A percentile compares a stretch with the other conserved stretches of the same genome.
These are phyloP conservation scores for Solanum phureja DNA, from an alignment of 257 asterid genomes.

Conservation along the genomic window DNA sequence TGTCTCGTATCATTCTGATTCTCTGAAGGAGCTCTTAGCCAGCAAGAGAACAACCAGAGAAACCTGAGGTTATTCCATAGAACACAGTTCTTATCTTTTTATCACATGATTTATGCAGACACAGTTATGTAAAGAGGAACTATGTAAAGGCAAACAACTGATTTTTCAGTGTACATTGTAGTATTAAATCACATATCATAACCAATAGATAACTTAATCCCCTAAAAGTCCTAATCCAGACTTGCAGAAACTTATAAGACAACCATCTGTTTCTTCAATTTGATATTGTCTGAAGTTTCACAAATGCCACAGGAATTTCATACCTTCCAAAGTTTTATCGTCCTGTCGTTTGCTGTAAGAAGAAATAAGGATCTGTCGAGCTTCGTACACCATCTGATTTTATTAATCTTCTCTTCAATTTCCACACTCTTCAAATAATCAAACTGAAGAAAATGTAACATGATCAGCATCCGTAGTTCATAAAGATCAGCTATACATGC, in stretches of 20 bases:
- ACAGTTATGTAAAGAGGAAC: not conserved
- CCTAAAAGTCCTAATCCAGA: not conserved
- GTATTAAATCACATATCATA: not conserved
- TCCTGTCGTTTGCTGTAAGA: constrained; percentile 70
- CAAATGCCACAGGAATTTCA: not conserved
- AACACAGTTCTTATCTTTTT: not conserved
- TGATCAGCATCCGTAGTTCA: constrained; percentile 12
- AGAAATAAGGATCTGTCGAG: constrained; percentile 46
- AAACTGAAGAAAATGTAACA: constrained; percentile 36
- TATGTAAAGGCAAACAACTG: not conserved
- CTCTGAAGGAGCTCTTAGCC: not conserved
- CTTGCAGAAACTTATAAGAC: not conserved
- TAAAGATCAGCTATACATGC: not conserved
- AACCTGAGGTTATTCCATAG: not conserved
- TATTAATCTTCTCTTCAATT: constrained; percentile 76
- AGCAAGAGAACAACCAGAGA: not conserved
- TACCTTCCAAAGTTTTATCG: constrained; percentile 93
- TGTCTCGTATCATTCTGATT: not conserved
- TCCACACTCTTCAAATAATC: constrained; percentile 81
- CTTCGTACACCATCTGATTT: constrained; percentile 50
- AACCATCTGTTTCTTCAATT: not conserved
- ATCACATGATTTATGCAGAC: not conserved
- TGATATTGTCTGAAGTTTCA: not conserved
- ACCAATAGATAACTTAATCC: not conserved
- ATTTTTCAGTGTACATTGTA: not conserved